A percentile compares a stretch with the other conserved stretches of the same genome.
These are phyloP conservation scores for Aspergillus alliaceus DNA, from an alignment of 2,329 filamentous ascomycete genomes.

Conservation along the genomic window DNA sequence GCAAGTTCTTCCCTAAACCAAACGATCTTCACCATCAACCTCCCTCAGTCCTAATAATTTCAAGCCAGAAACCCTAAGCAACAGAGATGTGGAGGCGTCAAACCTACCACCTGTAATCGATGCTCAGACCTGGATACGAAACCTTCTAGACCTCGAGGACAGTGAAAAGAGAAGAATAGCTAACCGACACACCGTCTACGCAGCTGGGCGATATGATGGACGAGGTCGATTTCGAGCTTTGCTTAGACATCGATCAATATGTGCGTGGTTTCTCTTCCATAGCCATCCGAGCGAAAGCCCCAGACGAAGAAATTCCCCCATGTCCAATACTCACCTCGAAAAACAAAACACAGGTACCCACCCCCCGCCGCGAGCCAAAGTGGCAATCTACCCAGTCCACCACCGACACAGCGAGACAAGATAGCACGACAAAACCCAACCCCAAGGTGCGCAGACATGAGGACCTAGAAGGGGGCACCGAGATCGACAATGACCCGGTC, in stretches of 20 bases:
- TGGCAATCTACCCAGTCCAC: background rate
- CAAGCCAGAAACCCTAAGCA: background rate
- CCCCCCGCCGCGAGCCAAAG: background rate
- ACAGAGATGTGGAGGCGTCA: background rate
- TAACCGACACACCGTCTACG: background rate
- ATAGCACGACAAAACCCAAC: background rate
- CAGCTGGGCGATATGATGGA: slow-evolving; percentile 15
- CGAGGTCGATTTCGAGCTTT: slow-evolving; percentile 21
- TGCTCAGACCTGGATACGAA: too few relatives aligned
- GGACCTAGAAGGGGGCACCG: background rate
- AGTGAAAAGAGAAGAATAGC: background rate
- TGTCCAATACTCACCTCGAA: background rate
- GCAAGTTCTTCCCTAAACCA: background rate
- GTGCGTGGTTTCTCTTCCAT: slow-evolving; percentile 8
- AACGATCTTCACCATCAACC: background rate
- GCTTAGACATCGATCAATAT: slow-evolving; percentile 13
- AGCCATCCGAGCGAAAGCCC: too few relatives aligned
- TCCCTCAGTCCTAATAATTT: background rate
- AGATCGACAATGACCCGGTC: background rate
- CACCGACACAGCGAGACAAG: background rate
- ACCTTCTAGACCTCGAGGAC: too few relatives aligned
- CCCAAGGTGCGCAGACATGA: background rate
- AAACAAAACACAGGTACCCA: background rate
- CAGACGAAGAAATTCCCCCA: background rate
- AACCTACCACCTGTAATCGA: background rate